Base-by-base conservation (phyloP, 768 basidiomycete species). In the Polyporus arcularius region DNA sequence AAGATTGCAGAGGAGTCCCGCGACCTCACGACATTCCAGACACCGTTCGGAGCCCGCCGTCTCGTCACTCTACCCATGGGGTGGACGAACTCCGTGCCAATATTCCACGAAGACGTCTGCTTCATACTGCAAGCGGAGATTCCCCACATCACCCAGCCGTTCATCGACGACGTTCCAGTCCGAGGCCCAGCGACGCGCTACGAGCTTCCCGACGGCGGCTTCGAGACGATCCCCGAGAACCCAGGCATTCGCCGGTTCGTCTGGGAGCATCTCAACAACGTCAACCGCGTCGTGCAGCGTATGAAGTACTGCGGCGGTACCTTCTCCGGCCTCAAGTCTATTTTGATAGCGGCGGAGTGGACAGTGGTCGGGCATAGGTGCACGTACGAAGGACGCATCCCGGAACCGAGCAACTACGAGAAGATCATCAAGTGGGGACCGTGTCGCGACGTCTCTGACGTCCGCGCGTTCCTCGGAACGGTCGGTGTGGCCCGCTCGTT, bases 351-450 rank as follows among this genome's bases (percentile, higher is more conserved):
- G 0, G 31, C 10, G 2, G 53, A 59, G 15, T 41, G 47, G 38
- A 56, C 42, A 0, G 70, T 82, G 0, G 56, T 82, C 0, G 77
- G 79, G 0, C 76, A 82, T 45, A 52, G 51, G 0, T 80, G 78
- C 56, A 78, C 73, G 0, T 71, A 67, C 11, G 66, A 76, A 32
- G 79, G 76, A 0, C 61, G 65, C 0, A 18, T 71, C 0, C 73
- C 74, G 0, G 72, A 78, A 3, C 50, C 71, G 2, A 41, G 38
- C 0, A 68, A 65, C 4, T 55, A 70, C 1, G 68, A 55, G 2
- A 76, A 75, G 32, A 68, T 69, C 42, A n/a, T 16, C 15, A 62
- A 52, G 42, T 73, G 73, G 73, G 61, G 58, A 0, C 11, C 58
- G 0, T 66, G 62, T 38, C 49, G 57, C 4, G 48, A 38, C 38